Conservation (phyloP, 2,329 filamentous ascomycete species). For the Aureobasidium sp. region DNA sequence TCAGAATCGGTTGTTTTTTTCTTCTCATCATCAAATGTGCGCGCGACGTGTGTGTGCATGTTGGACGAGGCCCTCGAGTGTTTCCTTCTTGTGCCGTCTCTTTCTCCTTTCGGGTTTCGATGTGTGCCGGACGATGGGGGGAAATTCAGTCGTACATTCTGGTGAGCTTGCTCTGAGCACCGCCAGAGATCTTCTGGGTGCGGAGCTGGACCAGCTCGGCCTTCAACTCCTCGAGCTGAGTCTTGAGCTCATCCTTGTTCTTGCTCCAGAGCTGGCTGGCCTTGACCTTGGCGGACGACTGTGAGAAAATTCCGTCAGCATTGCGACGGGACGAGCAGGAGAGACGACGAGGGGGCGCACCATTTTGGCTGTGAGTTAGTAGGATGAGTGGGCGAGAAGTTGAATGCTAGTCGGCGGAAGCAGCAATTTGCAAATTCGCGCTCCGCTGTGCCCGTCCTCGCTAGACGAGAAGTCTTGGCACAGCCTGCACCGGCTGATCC, state of each 20-base stretch:
- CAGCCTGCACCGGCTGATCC: too few relatives aligned
- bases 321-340: conserved; percentile 18
- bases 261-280: conserved; percentile 95
- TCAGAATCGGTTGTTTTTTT: conserved; percentile 9
- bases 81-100: conserved; percentile 8
- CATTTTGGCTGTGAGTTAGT: conserved; percentile 26
- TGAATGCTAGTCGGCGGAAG: conserved; percentile 18
- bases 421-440: neutral
- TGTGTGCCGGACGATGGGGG: neutral
- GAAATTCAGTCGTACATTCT: conserved; percentile 68
- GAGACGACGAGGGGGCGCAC: conserved; percentile 17
- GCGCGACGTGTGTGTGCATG: conserved; percentile 10
- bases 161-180: conserved; percentile 90
- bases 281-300: conserved; percentile 77
- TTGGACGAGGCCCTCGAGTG: conserved; percentile 9
- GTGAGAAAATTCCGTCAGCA: conserved; percentile 21
- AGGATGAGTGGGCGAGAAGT: conserved; percentile 9
- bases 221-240: conserved; percentile 93
- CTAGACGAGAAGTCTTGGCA: too few relatives aligned
- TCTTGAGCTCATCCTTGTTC: conserved; percentile 96
- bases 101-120: conserved; percentile 12
- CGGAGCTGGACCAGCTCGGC: conserved; percentile 91
- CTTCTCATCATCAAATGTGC: too few relatives aligned
- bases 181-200: conserved; percentile 94
- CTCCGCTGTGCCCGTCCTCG: too few relatives aligned